Percentiles rank a stretch among this genome's conserved stretches.
phyloP scores from a whole-genome alignment of 163 green algal species.

The Chlamydomonas reinhardtii region DNA sequence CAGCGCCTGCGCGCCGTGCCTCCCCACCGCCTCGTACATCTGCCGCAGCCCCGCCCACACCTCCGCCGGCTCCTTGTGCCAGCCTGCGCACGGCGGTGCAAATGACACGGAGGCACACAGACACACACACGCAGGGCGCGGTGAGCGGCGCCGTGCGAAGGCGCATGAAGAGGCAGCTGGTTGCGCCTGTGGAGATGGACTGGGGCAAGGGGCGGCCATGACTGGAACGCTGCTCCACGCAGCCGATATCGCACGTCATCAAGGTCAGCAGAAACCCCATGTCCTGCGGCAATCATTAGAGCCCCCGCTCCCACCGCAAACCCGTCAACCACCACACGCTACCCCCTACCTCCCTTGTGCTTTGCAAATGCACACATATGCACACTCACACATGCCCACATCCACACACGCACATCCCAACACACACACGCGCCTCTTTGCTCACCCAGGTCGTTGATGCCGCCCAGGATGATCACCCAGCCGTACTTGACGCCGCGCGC shows the following conservation, averaged over 20 bases:
- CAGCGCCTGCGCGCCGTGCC: conserved; percentile 21
- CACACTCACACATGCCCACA: neutral
- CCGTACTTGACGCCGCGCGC: neutral
- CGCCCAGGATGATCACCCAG: conserved; percentile 33
- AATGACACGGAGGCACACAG: neutral
- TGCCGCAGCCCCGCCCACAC: neutral
- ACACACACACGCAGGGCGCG: neutral
- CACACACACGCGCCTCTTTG: neutral
- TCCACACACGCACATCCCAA: too few species aligned
- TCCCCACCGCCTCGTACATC: neutral
- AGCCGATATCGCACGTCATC: too few species aligned
- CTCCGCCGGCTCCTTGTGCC: neutral
- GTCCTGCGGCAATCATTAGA: too few species aligned
- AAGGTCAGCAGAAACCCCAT: too few species aligned
- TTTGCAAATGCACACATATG: neutral
- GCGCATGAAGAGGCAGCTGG: too few species aligned
- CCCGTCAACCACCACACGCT: too few species aligned
- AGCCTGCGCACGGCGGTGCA: neutral
- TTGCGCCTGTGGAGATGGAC: too few species aligned
- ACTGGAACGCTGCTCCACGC: too few species aligned
- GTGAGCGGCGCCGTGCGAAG: too few species aligned
- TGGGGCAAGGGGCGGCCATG: too few species aligned
- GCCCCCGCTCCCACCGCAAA: too few species aligned
- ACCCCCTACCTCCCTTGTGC: too few species aligned
- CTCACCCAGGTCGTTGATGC: conserved; percentile 45